A percentile compares a stretch with the other conserved stretches of the same genome.
Conservation (phyloP, 2,329 filamentous ascomycete genomes). For the Neofusicoccum ribis region DNA sequence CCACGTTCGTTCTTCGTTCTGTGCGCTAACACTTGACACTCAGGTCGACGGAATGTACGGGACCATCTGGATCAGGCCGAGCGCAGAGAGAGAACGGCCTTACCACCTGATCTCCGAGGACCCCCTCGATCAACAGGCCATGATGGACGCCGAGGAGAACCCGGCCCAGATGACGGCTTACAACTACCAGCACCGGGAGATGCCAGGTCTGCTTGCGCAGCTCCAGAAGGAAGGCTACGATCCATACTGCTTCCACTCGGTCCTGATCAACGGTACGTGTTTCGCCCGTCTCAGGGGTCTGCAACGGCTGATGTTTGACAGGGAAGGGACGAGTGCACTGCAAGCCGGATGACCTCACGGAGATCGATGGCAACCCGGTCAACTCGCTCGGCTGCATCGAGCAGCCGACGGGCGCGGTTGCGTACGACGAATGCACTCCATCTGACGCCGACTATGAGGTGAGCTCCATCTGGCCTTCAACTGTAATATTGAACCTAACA, state of each 20-base stretch:
- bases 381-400: conserved; percentile 22
- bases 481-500: background rate
- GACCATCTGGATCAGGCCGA: conserved; percentile 24
- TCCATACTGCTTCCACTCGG: conserved; percentile 24
- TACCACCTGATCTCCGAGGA: conserved; percentile 22
- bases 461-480: background rate
- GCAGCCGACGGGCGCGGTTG: conserved; percentile 22
- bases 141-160: conserved; percentile 23
- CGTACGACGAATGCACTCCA: conserved; percentile 21
- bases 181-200: conserved; percentile 24
- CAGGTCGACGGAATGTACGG: conserved; percentile 23
- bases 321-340: conserved; percentile 24
- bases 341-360: conserved; percentile 20
- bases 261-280: conserved; percentile 22
- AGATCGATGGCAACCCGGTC: conserved; percentile 21
- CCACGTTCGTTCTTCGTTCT: too few species aligned
- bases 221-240: conserved; percentile 24
- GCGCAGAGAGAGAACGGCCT: conserved; percentile 20
- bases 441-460: conserved; percentile 20
- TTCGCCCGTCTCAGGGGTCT: background rate
- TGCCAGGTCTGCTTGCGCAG: conserved; percentile 23
- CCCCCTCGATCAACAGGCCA: conserved; percentile 22
- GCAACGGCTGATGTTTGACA: background rate
- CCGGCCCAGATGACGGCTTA: conserved; percentile 22
- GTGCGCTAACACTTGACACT: background rate